phyloP scores from a whole-genome alignment of 2,329 filamentous ascomycete genomes.

The Emmonsia crescens region DNA sequence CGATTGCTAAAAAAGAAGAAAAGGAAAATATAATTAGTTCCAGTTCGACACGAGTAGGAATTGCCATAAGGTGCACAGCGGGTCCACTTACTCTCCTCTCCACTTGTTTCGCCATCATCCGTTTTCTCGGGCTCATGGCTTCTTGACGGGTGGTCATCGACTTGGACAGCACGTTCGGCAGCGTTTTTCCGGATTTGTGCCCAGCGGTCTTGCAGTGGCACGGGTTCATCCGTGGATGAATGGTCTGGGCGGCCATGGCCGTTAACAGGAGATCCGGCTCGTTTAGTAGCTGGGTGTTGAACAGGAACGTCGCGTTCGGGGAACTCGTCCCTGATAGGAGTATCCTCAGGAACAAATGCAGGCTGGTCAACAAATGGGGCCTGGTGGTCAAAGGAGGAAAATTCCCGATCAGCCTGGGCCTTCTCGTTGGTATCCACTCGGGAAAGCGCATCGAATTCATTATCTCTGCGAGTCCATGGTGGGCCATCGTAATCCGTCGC shows the following conservation, averaged over 20 bases:
- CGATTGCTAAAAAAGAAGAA: constrained; percentile 55
- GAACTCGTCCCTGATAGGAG: constrained; percentile 20
- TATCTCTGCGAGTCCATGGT: constrained; percentile 36
- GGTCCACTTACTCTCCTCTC: constrained; percentile 81
- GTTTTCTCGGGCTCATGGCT: constrained; percentile 48
- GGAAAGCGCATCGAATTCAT: constrained; percentile 48
- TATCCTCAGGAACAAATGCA: constrained; percentile 59
- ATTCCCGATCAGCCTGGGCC: constrained; percentile 38
- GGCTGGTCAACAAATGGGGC: constrained; percentile 80
- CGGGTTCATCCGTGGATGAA: constrained; percentile 12
- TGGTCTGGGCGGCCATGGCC: constrained; percentile 14
- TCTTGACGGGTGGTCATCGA: constrained; percentile 54
- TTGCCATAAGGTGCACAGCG: neutral
- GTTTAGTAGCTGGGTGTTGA: constrained; percentile 8
- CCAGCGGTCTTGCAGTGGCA: constrained; percentile 63
- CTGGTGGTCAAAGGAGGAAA: constrained; percentile 63
- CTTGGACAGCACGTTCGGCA: constrained; percentile 61
- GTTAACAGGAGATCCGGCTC: constrained; percentile 7
- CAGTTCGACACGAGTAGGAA: neutral
- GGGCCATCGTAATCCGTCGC: constrained; percentile 19
- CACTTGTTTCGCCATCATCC: constrained; percentile 83
- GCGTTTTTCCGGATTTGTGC: constrained; percentile 94
- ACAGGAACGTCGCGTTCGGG: constrained; percentile 13
- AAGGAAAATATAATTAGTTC: neutral
- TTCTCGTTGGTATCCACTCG: constrained; percentile 45